Base-by-base conservation (phyloP, 352 stramenopile genomes). In the Pythium diclinum region DNA sequence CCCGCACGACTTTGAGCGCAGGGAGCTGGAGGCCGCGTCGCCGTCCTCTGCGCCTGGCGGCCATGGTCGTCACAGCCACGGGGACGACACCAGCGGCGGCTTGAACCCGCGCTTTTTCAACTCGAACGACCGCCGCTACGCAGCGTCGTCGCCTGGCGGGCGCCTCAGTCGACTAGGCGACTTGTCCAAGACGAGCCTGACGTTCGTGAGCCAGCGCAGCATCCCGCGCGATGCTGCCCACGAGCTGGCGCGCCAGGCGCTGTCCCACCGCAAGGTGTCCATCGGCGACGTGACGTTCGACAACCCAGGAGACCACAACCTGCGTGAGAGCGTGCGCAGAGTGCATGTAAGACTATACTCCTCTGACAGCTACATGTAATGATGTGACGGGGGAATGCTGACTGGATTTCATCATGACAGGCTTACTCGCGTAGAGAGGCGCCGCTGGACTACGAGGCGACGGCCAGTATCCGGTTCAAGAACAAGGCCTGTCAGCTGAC, bases 271-370 rank as follows among this genome's bases (percentile, higher is more conserved):
- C 61, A 87, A 85, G 17, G 79, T 83, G 42, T 89, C 79, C n/a
- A 72, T 92, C 32, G 85, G 80, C 32, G 83, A 92, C 61, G 77
- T 91, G 42, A 88, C 78, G 6, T 89, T 94, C 59, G 79, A 89
- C 51, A 81, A 86, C 51, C 79, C 82, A 10, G 70, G 73, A 32
- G 84, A 91, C 14, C 71, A 73, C 25, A 80, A 76, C 49, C 52
- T 92, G 56, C 78, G 85, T 17, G 85, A 92, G 56, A 92, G 84
- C 44, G 88, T 94, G 57, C 85, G 85, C n/a, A 81, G 81, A 25
- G 79, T 94, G 11, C 87, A 87, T 40, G 78, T 84, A 58, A 16
- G 53, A 13, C n/a, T 10, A 23, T 17, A 19, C 3, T 16, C 33
- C 30, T 60, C 16, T 49, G 4, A 8, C 13, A 23, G 6, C n/a